A percentile compares a stretch with the other conserved stretches of the same genome.
phyloP scores from a whole-genome alignment of 2,329 filamentous ascomycete genomes.

The Penicillium hordei region DNA sequence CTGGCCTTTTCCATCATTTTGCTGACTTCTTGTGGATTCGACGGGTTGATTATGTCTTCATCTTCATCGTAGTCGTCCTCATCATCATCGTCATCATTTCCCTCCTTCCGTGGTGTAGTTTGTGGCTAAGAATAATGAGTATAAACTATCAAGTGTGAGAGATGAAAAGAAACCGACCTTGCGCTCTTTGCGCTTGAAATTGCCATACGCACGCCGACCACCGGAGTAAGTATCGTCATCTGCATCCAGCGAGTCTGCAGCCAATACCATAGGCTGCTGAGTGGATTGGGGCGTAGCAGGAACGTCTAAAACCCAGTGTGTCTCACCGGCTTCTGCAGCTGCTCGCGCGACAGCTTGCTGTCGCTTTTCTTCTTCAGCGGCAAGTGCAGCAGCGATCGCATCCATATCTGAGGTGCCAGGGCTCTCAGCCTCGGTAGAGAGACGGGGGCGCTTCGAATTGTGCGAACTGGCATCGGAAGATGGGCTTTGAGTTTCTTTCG shows the following conservation, averaged over 20 bases:
- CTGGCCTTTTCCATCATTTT: conserved; percentile 16
- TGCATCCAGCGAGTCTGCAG: conserved; percentile 36
- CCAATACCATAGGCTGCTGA: conserved; percentile 32
- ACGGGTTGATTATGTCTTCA: conserved; percentile 1
- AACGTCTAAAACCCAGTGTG: conserved; percentile 46
- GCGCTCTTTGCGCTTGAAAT: conserved; percentile 38
- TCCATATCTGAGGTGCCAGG: conserved; percentile 37
- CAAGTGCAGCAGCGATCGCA: conserved; percentile 42
- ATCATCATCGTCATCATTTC: conserved; percentile 9
- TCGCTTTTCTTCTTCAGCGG: conserved; percentile 44
- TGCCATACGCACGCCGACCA: conserved; percentile 41
- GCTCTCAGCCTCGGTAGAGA: conserved; percentile 27
- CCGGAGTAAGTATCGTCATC: conserved; percentile 32
- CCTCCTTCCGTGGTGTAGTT: conserved; percentile 6
- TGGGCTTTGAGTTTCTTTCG: conserved; percentile 39
- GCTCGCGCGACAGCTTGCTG: conserved; percentile 41
- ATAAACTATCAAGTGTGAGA: not conserved
- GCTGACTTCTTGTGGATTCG: not conserved
- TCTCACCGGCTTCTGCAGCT: conserved; percentile 46
- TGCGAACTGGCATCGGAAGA: conserved; percentile 40
- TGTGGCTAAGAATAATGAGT: conserved; percentile 6
- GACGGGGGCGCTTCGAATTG: conserved; percentile 39
- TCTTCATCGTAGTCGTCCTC: conserved; percentile 14
- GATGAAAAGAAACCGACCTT: conserved; percentile 21
- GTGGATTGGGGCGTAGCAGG: conserved; percentile 19